Evolutionary conservation across 2,329 filamentous ascomycete genomes (phyloP).

Genomic region (Canariomyces notabilis): DNA sequence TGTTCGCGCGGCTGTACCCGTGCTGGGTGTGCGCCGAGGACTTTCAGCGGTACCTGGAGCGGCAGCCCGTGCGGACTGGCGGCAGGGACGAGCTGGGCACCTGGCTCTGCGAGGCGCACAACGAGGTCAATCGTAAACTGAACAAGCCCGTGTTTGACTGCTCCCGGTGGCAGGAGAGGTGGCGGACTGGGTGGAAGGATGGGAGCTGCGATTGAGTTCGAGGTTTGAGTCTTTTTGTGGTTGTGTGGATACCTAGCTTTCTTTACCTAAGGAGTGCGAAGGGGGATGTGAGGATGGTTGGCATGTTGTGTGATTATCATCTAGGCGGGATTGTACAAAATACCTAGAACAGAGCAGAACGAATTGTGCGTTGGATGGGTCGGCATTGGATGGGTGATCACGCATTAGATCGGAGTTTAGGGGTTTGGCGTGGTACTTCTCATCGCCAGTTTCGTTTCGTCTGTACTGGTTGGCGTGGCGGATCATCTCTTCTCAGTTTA

Average conservation of each 20-base stretch:
- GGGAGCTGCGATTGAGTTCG: constrained; percentile 54
- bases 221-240: too few species aligned
- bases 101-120: constrained; percentile 84
- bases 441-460: not conserved
- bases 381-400: constrained; percentile 4
- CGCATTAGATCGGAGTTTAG: constrained; percentile 8
- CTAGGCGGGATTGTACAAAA: not conserved
- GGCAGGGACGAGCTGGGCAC: constrained; percentile 66
- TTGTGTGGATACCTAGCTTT: too few species aligned
- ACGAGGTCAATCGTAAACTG: constrained; percentile 82
- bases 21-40: constrained; percentile 95
- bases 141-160: constrained; percentile 93
- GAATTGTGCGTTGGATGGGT: not conserved
- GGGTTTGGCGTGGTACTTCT: constrained; percentile 1
- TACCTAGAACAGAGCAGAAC: too few species aligned
- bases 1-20: constrained; percentile 85
- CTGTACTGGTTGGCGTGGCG: not conserved
- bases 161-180: constrained; percentile 83
- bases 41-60: constrained; percentile 75
- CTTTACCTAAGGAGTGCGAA: too few species aligned
- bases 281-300: not conserved
- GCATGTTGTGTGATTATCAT: not conserved
- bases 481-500: constrained; percentile 10
- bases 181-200: constrained; percentile 83
- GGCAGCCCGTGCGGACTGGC: constrained; percentile 58